Conservation (phyloP, 768 basidiomycete genomes). For the Amanita pallidorosea region DNA sequence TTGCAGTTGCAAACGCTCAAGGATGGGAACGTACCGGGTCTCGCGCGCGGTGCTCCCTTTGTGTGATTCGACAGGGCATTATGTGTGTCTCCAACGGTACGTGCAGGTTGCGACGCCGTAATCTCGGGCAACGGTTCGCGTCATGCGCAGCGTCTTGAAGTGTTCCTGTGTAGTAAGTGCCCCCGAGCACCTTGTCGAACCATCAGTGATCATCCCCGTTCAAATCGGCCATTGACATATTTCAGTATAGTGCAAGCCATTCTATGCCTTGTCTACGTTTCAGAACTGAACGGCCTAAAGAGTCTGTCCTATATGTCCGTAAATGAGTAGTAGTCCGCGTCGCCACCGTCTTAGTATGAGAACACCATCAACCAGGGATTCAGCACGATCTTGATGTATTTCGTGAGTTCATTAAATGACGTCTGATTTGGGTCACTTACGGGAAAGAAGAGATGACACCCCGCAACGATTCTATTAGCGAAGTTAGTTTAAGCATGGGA, state of each 20-base stretch:
- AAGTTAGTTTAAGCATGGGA: neutral
- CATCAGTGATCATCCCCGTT: no score
- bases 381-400: slow-evolving; percentile 24
- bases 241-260: neutral
- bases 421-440: slow-evolving; percentile 23
- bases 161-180: no score
- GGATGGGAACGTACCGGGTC: no score
- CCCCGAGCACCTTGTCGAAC: no score
- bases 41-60: no score
- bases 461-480: slow-evolving; percentile 41
- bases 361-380: slow-evolving; percentile 58
- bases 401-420: neutral
- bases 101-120: no score
- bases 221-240: no score
- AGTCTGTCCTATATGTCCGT: neutral
- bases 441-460: slow-evolving; percentile 63
- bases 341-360: slow-evolving; percentile 32
- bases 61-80: no score
- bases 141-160: no score
- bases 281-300: neutral
- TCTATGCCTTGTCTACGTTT: neutral
- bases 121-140: no score
- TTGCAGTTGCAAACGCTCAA: no score
- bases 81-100: no score
- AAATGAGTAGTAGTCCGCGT: neutral